phyloP scores from a whole-genome alignment of 1,284 basidiomycete genomes.

The Heliocybe sulcata region DNA sequence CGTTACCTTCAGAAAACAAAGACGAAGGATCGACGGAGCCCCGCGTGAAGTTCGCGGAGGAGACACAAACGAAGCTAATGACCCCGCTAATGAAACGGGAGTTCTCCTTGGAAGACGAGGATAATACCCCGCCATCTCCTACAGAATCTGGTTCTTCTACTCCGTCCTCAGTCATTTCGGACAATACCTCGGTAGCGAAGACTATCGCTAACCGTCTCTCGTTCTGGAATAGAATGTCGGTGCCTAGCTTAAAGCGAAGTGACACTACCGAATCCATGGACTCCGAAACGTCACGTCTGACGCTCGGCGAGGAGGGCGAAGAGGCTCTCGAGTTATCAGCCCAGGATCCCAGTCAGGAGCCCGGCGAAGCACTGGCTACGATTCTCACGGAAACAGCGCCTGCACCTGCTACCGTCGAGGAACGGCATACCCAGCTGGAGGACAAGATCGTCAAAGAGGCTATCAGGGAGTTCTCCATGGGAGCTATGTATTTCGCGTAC shows the following conservation, averaged over 20 bases:
- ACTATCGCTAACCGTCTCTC: constrained; percentile 57
- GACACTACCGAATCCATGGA: constrained; percentile 2
- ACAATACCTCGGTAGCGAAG: constrained; percentile 45
- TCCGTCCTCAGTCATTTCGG: constrained; percentile 42
- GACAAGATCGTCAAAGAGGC: constrained; percentile 71
- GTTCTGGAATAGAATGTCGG: constrained; percentile 56
- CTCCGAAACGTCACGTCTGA: background rate
- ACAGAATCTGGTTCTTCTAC: constrained; percentile 45
- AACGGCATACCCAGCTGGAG: constrained; percentile 66
- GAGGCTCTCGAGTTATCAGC: constrained; percentile 2
- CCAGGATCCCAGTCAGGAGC: constrained; percentile 7
- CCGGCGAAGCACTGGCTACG: constrained; percentile 9
- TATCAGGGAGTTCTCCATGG: constrained; percentile 62
- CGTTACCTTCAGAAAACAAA: background rate
- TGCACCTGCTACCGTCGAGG: constrained; percentile 49
- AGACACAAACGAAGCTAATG: constrained; percentile 33
- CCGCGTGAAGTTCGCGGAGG: constrained; percentile 42
- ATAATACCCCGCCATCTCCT: constrained; percentile 24
- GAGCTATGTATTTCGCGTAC: constrained; percentile 79
- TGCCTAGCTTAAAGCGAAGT: constrained; percentile 5
- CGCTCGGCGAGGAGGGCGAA: background rate
- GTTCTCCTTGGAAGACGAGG: constrained; percentile 15
- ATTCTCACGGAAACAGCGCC: constrained; percentile 54
- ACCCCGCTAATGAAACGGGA: constrained; percentile 22
- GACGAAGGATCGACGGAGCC: constrained; percentile 4